These are phyloP conservation scores for Parietichytrium sp. DNA, from an alignment of 108 stramenopile genomes.

Conservation along the genomic window DNA sequence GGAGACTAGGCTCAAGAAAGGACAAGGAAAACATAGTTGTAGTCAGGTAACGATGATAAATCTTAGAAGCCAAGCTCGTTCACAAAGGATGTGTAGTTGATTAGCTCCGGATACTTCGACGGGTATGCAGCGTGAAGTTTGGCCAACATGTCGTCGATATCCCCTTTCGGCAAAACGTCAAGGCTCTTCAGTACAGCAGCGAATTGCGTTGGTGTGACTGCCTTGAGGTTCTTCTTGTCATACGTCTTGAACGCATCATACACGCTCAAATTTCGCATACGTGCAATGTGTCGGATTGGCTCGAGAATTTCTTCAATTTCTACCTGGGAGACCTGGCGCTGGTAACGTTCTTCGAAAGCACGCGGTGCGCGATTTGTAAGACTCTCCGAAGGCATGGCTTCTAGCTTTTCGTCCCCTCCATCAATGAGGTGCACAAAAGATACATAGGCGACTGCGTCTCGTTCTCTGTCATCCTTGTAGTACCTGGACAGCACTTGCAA, in stretches of 20 bases:
- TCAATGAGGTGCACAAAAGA: no score
- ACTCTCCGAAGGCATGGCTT: no score
- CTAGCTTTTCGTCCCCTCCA: no score
- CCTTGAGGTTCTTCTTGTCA: not conserved
- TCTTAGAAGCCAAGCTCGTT: not conserved
- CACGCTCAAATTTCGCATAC: not conserved
- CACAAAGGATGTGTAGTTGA: not conserved
- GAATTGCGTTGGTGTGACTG: slow-evolving; percentile 21
- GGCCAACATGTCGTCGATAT: not conserved
- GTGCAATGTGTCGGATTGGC: not conserved
- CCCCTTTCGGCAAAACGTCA: not conserved
- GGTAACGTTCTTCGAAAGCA: no score
- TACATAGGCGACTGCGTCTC: no score
- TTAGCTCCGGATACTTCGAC: not conserved
- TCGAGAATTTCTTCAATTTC: not conserved
- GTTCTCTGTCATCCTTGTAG: no score
- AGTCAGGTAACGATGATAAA: no score
- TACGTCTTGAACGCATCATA: not conserved
- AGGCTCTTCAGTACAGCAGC: not conserved
- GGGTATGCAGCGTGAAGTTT: not conserved
- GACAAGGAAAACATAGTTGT: no score
- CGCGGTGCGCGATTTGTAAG: no score
- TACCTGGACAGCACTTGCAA: no score
- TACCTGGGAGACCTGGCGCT: no score
- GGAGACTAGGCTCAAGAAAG: no score